Conservation (phyloP, 2,329 filamentous ascomycete genomes). For the Fusarium secorum region DNA sequence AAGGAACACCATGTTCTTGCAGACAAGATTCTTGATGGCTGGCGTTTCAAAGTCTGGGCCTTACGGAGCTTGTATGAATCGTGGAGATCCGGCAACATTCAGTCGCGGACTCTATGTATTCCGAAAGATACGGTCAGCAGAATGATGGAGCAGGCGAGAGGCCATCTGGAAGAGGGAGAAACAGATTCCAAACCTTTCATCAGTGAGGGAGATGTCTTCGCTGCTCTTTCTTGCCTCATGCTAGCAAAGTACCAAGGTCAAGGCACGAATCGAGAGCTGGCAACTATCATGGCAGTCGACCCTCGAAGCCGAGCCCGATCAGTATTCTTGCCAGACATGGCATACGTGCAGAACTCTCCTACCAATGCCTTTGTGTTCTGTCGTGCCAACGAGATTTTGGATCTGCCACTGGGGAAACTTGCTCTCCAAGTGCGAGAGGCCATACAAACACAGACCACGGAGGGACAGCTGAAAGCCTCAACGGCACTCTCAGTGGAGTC, state of each 20-base stretch:
- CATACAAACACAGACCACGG: constrained; percentile 23
- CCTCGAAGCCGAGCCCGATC: constrained; percentile 15
- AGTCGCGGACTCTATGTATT: constrained; percentile 8
- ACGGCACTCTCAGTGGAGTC: constrained; percentile 8
- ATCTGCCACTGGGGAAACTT: constrained; percentile 15
- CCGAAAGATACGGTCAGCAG: neutral
- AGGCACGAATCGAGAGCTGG: neutral
- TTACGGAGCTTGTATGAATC: constrained; percentile 6
- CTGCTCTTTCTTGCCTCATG: neutral
- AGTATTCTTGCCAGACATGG: neutral
- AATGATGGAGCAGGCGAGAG: neutral
- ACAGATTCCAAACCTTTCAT: neutral
- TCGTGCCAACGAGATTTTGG: neutral
- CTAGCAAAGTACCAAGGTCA: constrained; percentile 4
- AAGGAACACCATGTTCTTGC: neutral
- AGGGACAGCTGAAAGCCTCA: constrained; percentile 28
- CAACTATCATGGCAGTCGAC: constrained; percentile 19
- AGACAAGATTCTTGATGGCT: constrained; percentile 8
- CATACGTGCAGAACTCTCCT: constrained; percentile 20
- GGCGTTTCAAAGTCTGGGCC: constrained; percentile 9
- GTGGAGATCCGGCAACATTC: neutral
- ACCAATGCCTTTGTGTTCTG: constrained; percentile 16
- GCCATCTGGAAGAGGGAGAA: neutral
- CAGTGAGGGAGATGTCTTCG: constrained; percentile 4
- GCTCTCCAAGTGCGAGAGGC: constrained; percentile 18